Evolutionary conservation across 2,329 filamentous ascomycete genomes (phyloP).

Genomic region (Fusarium chaquense): DNA sequence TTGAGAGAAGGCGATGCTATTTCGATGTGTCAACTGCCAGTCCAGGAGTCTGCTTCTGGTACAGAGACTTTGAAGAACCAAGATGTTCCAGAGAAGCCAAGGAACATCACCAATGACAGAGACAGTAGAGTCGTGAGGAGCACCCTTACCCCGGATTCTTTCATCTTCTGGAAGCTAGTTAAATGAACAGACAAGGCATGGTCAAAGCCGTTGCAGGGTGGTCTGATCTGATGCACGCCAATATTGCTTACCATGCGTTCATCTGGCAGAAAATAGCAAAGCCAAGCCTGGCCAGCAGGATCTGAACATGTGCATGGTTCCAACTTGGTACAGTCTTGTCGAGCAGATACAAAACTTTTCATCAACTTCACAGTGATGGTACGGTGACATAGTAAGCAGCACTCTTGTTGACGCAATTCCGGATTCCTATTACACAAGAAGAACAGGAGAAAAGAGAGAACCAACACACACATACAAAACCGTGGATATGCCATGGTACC

Average conservation of each 20-base stretch:
- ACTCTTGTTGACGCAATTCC: background rate
- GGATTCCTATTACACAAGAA: constrained; percentile 23
- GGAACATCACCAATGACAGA: constrained; percentile 1
- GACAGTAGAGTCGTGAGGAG: background rate
- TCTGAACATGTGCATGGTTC: background rate
- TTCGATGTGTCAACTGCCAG: too few species aligned
- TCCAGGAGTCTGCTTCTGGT: background rate
- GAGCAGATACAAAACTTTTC: background rate
- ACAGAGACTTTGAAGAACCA: background rate
- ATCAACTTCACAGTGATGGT: constrained; percentile 4
- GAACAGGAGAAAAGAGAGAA: constrained; percentile 3
- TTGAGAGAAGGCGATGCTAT: background rate
- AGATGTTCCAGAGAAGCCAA: background rate
- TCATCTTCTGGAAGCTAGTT: constrained; percentile 9
- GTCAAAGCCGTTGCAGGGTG: constrained; percentile 28
- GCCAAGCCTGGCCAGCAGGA: constrained; percentile 18
- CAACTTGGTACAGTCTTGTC: background rate
- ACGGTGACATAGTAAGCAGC: constrained; percentile 4
- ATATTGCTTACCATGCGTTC: constrained; percentile 5
- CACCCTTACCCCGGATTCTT: constrained; percentile 25
- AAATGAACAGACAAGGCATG: constrained; percentile 5
- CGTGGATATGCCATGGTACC: constrained; percentile 6
- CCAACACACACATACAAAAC: background rate
- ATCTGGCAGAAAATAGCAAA: constrained; percentile 3
- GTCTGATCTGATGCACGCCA: constrained; percentile 28